Evolutionary conservation across 2,329 filamentous ascomycete genomes (phyloP), one percentile per base, ranked within the genome.

Genomic region (Dryadomyces quercivorus): DNA sequence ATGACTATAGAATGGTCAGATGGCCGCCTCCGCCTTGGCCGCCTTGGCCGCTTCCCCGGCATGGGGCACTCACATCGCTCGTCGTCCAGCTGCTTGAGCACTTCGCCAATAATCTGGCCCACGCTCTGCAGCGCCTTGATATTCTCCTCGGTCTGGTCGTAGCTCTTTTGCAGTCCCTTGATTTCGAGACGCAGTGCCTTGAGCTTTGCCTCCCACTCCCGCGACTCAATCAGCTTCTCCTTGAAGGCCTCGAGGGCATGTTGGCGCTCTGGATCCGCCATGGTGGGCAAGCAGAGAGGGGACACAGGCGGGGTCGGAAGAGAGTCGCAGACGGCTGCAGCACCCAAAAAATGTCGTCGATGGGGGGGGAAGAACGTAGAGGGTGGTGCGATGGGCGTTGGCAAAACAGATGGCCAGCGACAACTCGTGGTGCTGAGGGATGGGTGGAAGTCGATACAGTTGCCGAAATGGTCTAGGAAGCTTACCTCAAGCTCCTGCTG

Each of bases 81-180:
- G 65, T 98, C 93, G 67, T 98, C 93, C 60, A 98, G 80, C 76
- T 98, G 94, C 77, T 98, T 98, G 66, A 98, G 75, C 58, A 98
- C 94, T 73, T 98, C 93, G 64, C 93, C 93, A 70, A 98, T 97
- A 71, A 98, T 98, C 75, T 98, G 93, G 51, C 93, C 93, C 54
- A 98, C 93, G 70, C 93, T 97, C 76, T 98, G 93, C 66, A 98
- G 76, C 61, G 93, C 93, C 77, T 98, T 98, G 78, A 98, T 97
- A 75, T 97, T 97, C 62, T 98, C 94, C 69, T 98, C 93, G 53
- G 93, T 97, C 62, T 92, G 84, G 69, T 98, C 92, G 66, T 91
- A 98, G 64, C 97, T 91, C 67, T 87, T 90, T 69, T 95, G 89
- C 54, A 97, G 73, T 57, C 86, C 89, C 75, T 97, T 98, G 71